Evolutionary conservation across 2,329 filamentous ascomycete genomes (phyloP), one percentile per base, ranked within the genome.

Genomic region (Emmonsiellopsis sp.): DNA sequence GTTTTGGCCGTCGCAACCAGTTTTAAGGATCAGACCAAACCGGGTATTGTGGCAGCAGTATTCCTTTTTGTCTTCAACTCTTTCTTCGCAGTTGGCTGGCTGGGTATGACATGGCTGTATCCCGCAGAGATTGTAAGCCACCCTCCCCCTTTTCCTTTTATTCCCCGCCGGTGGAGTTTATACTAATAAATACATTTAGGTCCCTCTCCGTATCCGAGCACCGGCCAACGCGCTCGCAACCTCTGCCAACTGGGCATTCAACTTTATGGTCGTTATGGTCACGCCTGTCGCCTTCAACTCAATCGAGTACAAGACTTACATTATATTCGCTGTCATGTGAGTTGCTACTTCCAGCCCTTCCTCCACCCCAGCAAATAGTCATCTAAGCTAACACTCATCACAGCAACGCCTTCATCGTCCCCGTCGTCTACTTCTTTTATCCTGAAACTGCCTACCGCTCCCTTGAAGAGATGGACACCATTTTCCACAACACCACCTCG

Each of bases 401-500:
- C 56, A 74, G 72, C 57, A 81, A 81, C 62, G 77, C 76, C 13
- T 70, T 71, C 59, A 80, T 80, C 61, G 71, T 81, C 15, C 79
- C 79, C 0, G 72, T 76, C 7, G 75, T 79, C 47, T 83, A 81
- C 68, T 79, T 81, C 67, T 81, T 82, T 72, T 82, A 80, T 64
- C 80, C 80, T 0, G 80, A 83, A 61, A 83, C 80, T 2, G 79
- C 79, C 8, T 76, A 75, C 58, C 76, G 79, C 7, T 80, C 75
- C 11, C 73, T 87, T 34, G 84, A 87, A 66, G 84, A 87, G 65
- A 82, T 88, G 68, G 84, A 88, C 62, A 75, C 80, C 54, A 83
- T 87, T 59, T 85, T 86, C 73, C 74, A 74, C 64, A 79, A 80
- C 57, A 77, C 76, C 1, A 69, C 65, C 30, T 76, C 69, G 20